phyloP scores from a whole-genome alignment of 1,284 basidiomycete genomes.

The Volvariella volvacea region DNA sequence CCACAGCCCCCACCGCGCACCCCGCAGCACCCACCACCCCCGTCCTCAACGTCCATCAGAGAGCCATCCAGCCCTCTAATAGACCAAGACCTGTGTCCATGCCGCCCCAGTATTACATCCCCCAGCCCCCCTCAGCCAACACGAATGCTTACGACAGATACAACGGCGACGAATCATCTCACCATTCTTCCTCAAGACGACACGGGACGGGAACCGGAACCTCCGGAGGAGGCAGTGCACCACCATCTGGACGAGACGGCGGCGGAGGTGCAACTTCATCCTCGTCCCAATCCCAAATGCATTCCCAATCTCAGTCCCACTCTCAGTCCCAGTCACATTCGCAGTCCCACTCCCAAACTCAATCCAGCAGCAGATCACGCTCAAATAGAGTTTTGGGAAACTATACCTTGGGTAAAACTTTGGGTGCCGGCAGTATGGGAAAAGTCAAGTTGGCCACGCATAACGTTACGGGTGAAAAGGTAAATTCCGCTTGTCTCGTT shows the following conservation, averaged over 20 bases:
- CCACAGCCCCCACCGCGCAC: conserved; percentile 13
- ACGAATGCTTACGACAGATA: conserved; percentile 23
- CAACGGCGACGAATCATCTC: conserved; percentile 22
- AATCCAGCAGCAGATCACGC: conserved; percentile 25
- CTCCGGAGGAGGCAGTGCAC: conserved; percentile 13
- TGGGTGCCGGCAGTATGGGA: conserved; percentile 98
- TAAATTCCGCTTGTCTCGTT: too few relatives aligned
- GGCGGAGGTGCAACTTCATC: too few relatives aligned
- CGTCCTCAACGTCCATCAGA: conserved; percentile 16
- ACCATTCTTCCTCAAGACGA: conserved; percentile 21
- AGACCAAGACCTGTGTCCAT: conserved; percentile 61
- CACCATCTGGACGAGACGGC: conserved; percentile 5
- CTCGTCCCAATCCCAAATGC: too few relatives aligned
- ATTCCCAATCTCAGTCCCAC: too few relatives aligned
- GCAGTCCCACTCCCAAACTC: conserved; percentile 7
- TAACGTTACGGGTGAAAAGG: conserved; percentile 88
- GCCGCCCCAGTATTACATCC: conserved; percentile 49
- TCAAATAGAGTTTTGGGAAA: conserved; percentile 78
- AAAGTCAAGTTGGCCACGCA: conserved; percentile 97
- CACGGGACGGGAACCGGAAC: conserved; percentile 12
- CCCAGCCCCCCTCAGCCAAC: conserved; percentile 11
- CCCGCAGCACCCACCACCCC: conserved; percentile 12
- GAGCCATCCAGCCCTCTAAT: conserved; percentile 21
- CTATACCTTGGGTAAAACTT: conserved; percentile 94
- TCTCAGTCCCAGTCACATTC: conserved; percentile 4